Base-by-base conservation (phyloP, 768 basidiomycete genomes). In the Russula dissimulans region DNA sequence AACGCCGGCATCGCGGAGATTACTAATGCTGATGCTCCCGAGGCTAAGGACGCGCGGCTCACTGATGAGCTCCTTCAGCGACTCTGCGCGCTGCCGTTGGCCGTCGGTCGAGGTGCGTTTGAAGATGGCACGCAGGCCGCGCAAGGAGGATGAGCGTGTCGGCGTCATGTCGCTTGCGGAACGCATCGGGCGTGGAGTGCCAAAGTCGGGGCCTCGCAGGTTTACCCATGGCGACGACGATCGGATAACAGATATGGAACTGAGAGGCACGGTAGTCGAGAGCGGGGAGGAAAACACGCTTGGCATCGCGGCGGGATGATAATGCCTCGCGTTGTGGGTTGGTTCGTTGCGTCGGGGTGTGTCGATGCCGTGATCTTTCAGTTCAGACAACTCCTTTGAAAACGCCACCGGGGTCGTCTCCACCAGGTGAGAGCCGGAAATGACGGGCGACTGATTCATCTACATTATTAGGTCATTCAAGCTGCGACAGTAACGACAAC, bases 1-100 rank as follows among this genome's bases (percentile, higher is more conserved):
- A 38, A 60, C 17, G 0, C 59, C 59, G 2, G 50, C 55, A 12
- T 61, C 55, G 10, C 44, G 50, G 32, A 61, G 45, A 29, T 51
- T 57, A 14, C 50, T 61, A 15, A 61, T 46, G 17, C 50, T 61
- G 22, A 61, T 11, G 22, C 39, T 61, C 8, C 60, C 60, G 4
- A 61, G 60, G 39, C 60, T 61, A 2, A 61, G 38, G 17, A 61
- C 22, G 38, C 55, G 50, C 7, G 60, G 60, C 32, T 61, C 55
- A 2, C 56, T 9, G 8, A 61, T 61, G 17, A 42, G 60, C 11
- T 57, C 60, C 39, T 61, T 61, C 44, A 61, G 34, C 17, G 60
- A 61, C 31, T 61, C 60, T 32, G 60, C 38, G 22, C 55, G 56
- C 50, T 57, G 56, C 12, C 56, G 60, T 38, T 46, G 51, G 3